Evolutionary conservation across 331 rosid genomes (phyloP).

Genomic region (Malus hybrid): DNA sequence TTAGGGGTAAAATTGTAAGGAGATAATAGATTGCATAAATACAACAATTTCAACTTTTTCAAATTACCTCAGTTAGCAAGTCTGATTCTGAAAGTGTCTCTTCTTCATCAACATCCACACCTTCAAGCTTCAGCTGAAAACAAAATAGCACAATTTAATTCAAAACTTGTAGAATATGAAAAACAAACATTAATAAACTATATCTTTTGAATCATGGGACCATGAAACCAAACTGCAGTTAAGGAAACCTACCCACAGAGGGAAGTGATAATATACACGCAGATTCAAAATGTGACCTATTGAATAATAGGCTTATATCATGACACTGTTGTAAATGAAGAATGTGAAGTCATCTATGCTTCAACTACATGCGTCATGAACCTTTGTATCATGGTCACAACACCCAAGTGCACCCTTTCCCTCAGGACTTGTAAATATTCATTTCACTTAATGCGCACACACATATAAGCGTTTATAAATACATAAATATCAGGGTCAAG

Average conservation of each 20-base stretch:
- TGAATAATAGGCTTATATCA: neutral
- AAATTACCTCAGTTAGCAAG: conserved; percentile 68
- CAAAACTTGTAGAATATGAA: neutral
- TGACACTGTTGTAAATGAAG: neutral
- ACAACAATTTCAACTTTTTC: neutral
- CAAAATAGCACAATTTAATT: neutral
- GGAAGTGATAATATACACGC: neutral
- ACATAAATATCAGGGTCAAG: neutral
- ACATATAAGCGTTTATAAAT: neutral
- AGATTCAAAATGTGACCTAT: neutral
- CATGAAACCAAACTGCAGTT: neutral
- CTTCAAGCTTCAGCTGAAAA: conserved; percentile 70
- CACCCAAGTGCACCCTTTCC: neutral
- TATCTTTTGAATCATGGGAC: neutral
- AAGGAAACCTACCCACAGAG: neutral
- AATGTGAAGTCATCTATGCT: neutral
- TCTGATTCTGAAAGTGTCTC: conserved; percentile 73
- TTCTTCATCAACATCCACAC: conserved; percentile 74
- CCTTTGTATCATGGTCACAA: neutral
- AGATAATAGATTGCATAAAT: neutral
- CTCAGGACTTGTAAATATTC: too few species aligned
- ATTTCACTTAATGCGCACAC: neutral
- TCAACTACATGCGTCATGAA: neutral
- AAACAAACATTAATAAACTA: neutral
- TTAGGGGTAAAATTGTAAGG: neutral